Percentiles rank a stretch among this genome's conserved stretches.
Conservation (phyloP, 306 rosid species). For the Fragaria vesca region DNA sequence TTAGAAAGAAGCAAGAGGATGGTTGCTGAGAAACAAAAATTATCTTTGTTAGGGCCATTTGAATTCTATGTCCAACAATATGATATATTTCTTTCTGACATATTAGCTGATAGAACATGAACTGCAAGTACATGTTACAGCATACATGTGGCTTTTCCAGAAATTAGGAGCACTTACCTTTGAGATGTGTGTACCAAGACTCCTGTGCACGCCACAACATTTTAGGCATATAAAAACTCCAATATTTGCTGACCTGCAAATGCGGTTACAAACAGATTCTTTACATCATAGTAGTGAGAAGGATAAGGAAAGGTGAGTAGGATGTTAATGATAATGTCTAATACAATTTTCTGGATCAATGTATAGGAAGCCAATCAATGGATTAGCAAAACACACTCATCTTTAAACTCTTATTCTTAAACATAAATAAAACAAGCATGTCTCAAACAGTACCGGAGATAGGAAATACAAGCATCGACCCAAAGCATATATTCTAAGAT, state of each 20-base stretch:
- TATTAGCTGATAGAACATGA: not conserved
- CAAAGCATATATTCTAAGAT: not conserved
- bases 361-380: slow-evolving; percentile 13
- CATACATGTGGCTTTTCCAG: not conserved
- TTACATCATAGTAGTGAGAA: slow-evolving; percentile 5
- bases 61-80: not conserved
- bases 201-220: slow-evolving; percentile 94
- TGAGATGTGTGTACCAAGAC: slow-evolving; percentile 95
- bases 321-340: not conserved
- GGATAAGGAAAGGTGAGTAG: slow-evolving; percentile 1
- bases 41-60: not conserved
- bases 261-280: slow-evolving; percentile 16
- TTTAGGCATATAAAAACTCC: slow-evolving; percentile 97
- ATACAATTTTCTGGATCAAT: slow-evolving; percentile 23
- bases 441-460: not conserved
- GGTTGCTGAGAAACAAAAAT: not conserved
- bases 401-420: not conserved
- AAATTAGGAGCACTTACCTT: slow-evolving; percentile 53
- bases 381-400: slow-evolving; percentile 7
- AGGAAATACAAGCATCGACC: slow-evolving; percentile 5
- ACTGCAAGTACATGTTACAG: not conserved
- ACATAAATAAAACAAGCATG: slow-evolving; percentile 10
- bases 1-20: not conserved
- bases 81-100: not conserved
- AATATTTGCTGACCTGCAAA: slow-evolving; percentile 88